Base-by-base conservation (phyloP, 257 asterid genomes). In the Oldenlandia corymbosa region DNA sequence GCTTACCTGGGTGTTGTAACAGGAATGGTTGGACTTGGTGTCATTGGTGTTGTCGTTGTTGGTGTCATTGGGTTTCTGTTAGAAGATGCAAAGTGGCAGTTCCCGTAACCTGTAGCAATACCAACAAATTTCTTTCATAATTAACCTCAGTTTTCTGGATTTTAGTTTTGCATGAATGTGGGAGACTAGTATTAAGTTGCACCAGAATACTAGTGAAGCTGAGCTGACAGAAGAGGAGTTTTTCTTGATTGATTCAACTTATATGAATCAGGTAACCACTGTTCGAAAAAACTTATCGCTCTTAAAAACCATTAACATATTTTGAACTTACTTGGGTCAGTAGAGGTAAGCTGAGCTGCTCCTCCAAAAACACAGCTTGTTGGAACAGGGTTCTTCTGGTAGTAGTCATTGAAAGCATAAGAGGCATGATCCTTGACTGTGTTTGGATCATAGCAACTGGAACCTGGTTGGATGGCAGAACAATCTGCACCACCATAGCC, bases 401-500 rank as follows among this genome's bases (percentile, higher is more conserved):
- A 93, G 78, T 92, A 92, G 78, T 66, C 73, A 55, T 92, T 89
- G 81, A 92, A 92, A 60, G 99, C 99, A 23, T 81, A 89, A 7
- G 99, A 89, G 42, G 99, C 96, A 61, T 92, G 99, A 24, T 87
- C 94, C 39, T 65, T 83, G 30, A 81, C 49, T 9, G 99, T 90
- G 62, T 76, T 76, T 20, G 99, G 99, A 0, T 93, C 82, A 41
- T 67, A 85, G 82, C 99, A 93, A 60, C 83, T 60, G 30, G 78
- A 94, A 42, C 80, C 79, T n/a, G 78, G 78, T 66, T 87, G 99
- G 65, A 93, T 71, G 28, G 79, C 78, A 13, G 99, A 80, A 69
- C 99, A 93, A 67, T 93, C 96, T 54, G 99, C 78, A 51, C 96
- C 99, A 5, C 97, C 99, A 69, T 79, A 87, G 47, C 99, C 99